Conservation (phyloP, 2,329 filamentous ascomycete species). For the Claviceps pazoutovae region DNA sequence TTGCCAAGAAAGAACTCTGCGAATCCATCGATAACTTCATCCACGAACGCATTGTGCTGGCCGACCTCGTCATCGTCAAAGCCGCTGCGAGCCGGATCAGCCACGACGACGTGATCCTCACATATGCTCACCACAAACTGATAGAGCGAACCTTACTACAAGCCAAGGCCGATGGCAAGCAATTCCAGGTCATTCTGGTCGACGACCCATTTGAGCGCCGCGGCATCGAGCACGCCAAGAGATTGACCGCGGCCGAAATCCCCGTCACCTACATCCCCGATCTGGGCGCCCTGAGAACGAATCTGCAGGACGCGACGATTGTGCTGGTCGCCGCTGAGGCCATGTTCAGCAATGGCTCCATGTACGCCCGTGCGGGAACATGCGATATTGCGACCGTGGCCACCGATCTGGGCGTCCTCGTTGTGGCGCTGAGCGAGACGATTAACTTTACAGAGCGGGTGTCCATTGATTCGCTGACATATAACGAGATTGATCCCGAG, state of each 20-base stretch:
- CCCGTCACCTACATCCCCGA: slow-evolving; percentile 68
- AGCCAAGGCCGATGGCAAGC: slow-evolving; percentile 55
- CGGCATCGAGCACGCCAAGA: slow-evolving; percentile 49
- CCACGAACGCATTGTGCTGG: slow-evolving; percentile 74
- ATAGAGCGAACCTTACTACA: slow-evolving; percentile 70
- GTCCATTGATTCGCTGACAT: slow-evolving; percentile 79
- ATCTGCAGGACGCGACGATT: slow-evolving; percentile 53
- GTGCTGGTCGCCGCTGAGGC: slow-evolving; percentile 83
- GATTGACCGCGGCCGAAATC: slow-evolving; percentile 53
- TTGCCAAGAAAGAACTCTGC: slow-evolving; percentile 67
- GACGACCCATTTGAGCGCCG: slow-evolving; percentile 49
- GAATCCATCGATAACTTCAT: slow-evolving; percentile 81
- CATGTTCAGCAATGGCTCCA: slow-evolving; percentile 86
- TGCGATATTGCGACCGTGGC: slow-evolving; percentile 77
- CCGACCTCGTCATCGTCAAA: slow-evolving; percentile 71
- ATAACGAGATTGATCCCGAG: slow-evolving; percentile 79
- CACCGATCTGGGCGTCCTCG: slow-evolving; percentile 58
- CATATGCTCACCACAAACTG: slow-evolving; percentile 73
- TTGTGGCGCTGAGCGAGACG: slow-evolving; percentile 84
- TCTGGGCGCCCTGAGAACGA: slow-evolving; percentile 60
- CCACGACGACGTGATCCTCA: slow-evolving; percentile 70
- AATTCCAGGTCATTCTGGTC: slow-evolving; percentile 72
- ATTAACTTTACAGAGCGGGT: slow-evolving; percentile 85
- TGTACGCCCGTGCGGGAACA: slow-evolving; percentile 81
- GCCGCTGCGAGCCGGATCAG: slow-evolving; percentile 63